Conservation (phyloP, 495 filamentous ascomycete genomes). For the Hapsidospora chrysogenum region DNA sequence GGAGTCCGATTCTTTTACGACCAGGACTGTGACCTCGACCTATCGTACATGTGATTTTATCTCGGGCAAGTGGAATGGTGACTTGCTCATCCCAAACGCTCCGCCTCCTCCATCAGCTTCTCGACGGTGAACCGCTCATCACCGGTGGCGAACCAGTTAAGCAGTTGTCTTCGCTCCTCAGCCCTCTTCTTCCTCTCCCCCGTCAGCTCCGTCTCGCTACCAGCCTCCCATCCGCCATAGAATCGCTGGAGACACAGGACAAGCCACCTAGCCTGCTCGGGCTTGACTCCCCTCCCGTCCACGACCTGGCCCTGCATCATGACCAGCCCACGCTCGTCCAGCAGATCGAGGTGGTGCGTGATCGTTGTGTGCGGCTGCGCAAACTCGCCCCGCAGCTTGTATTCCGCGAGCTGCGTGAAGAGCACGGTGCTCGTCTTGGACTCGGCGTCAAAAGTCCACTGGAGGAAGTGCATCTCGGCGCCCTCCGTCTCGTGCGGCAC, state of each 20-base stretch:
- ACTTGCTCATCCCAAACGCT: constrained; percentile 49
- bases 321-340: constrained; percentile 54
- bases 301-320: constrained; percentile 70
- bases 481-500: constrained; percentile 56
- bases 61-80: not conserved
- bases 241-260: constrained; percentile 93
- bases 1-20: too few species aligned
- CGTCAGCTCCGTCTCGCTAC: constrained; percentile 27
- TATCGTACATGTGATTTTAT: too few species aligned
- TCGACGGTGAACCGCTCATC: constrained; percentile 69
- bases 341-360: constrained; percentile 74
- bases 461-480: constrained; percentile 69
- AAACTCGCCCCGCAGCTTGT: constrained; percentile 77
- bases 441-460: constrained; percentile 53
- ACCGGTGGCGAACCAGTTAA: constrained; percentile 68
- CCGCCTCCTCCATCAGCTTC: constrained; percentile 68
- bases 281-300: constrained; percentile 57
- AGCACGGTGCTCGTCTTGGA: constrained; percentile 61
- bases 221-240: constrained; percentile 39
- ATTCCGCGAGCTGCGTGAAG: constrained; percentile 85
- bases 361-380: constrained; percentile 83
- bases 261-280: constrained; percentile 70
- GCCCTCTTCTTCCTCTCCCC: constrained; percentile 11
- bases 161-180: constrained; percentile 38
- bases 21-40: too few species aligned